Conservation (phyloP, 2,329 filamentous ascomycete genomes). For the Dothiorella sarmentorum region DNA sequence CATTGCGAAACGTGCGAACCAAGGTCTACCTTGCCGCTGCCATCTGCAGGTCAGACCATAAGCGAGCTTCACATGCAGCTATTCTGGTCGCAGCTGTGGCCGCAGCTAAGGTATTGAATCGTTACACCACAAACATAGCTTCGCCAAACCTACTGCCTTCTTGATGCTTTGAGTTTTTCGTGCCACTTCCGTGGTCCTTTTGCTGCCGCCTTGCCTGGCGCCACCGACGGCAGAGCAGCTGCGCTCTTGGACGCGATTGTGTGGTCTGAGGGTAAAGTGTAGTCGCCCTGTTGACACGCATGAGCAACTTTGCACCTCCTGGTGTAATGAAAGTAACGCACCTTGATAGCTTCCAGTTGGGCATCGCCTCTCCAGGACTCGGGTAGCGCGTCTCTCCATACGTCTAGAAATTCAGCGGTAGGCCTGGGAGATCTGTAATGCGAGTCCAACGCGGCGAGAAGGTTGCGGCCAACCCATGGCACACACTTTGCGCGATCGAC, state of each 20-base stretch:
- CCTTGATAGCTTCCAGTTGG: conserved; percentile 31
- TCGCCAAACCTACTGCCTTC: conserved; percentile 3
- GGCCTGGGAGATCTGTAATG: conserved; percentile 24
- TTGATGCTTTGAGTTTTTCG: conserved; percentile 30
- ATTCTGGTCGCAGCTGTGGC: conserved; percentile 7
- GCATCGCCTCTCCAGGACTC: conserved; percentile 36
- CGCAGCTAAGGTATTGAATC: conserved; percentile 7
- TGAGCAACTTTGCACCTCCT: background rate
- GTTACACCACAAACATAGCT: conserved; percentile 5
- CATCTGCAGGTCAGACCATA: conserved; percentile 1
- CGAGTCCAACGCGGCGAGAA: conserved; percentile 29
- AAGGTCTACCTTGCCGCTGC: conserved; percentile 9
- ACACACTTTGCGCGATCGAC: conserved; percentile 34
- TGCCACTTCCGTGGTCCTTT: conserved; percentile 38
- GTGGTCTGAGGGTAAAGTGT: conserved; percentile 31
- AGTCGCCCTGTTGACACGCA: conserved; percentile 22
- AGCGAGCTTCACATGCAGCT: background rate
- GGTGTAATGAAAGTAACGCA: background rate
- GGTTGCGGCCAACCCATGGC: conserved; percentile 30
- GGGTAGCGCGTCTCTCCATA: conserved; percentile 38
- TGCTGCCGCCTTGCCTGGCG: conserved; percentile 23
- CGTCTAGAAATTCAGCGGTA: conserved; percentile 34
- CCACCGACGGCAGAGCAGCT: conserved; percentile 4
- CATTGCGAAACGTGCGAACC: conserved; percentile 11
- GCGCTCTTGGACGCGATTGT: conserved; percentile 30